Conservation (phyloP, 768 basidiomycete species). For the Tremella mesenterica region DNA sequence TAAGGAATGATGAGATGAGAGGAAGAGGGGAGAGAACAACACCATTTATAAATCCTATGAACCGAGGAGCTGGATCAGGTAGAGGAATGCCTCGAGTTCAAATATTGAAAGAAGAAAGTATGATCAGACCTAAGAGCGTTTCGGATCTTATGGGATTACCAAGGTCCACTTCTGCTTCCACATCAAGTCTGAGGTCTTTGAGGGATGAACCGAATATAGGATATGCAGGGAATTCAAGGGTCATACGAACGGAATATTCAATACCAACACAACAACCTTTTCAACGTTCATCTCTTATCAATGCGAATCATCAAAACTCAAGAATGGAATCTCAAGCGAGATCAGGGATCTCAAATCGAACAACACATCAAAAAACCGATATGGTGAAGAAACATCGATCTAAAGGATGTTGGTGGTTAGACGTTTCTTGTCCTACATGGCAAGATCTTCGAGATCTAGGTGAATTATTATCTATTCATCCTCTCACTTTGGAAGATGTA, state of each 20-base stretch:
- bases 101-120: conserved; percentile 9
- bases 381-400: conserved; percentile 9
- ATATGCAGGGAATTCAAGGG: too few relatives aligned
- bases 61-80: neutral
- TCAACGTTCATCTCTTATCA: too few relatives aligned
- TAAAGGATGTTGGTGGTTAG: conserved; percentile 68
- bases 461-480: conserved; percentile 81
- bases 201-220: too few relatives aligned
- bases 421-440: conserved; percentile 77
- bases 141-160: conserved; percentile 37
- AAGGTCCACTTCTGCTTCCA: conserved; percentile 11
- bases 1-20: conserved; percentile 3
- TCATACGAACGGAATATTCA: neutral
- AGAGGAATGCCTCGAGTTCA: conserved; percentile 17
- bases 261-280: conserved; percentile 3
- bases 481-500: conserved; percentile 86
- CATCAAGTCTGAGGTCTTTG: conserved; percentile 7
- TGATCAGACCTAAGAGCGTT: conserved; percentile 33
- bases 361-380: neutral
- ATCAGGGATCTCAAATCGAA: too few relatives aligned
- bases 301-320: too few relatives aligned
- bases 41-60: conserved; percentile 13
- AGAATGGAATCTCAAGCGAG: too few relatives aligned
- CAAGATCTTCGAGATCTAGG: conserved; percentile 78
- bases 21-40: conserved; percentile 11